Evolutionary conservation across 106 monocot species (phyloP).

Genomic region (Dendrobium huoshanense): DNA sequence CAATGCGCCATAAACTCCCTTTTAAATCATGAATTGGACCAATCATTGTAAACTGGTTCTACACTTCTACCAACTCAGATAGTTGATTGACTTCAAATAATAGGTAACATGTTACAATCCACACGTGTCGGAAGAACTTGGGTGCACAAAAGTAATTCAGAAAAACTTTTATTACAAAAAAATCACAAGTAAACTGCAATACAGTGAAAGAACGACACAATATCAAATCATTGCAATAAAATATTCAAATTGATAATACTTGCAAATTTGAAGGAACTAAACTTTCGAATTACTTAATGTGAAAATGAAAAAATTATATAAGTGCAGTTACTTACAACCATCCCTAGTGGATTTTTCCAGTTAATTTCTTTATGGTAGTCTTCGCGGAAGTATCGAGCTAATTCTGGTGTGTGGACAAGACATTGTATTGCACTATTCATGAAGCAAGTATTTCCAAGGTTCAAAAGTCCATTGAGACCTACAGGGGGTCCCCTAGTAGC

Average conservation of each 20-base stretch:
- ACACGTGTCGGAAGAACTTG: neutral
- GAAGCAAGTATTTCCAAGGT: constrained; percentile 99
- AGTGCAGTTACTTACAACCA: constrained; percentile 76
- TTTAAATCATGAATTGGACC: neutral
- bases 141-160: neutral
- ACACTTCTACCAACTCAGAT: neutral
- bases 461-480: constrained; percentile 84
- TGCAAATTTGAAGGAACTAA: neutral
- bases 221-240: neutral
- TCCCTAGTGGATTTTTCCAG: constrained; percentile 93
- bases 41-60: neutral
- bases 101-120: neutral
- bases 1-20: neutral
- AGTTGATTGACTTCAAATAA: neutral
- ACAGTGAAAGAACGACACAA: neutral
- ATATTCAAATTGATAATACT: neutral
- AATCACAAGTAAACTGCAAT: neutral
- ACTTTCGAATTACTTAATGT: neutral
- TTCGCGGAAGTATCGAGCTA: constrained; percentile 88
- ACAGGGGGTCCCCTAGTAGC: constrained; percentile 58
- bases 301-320: neutral
- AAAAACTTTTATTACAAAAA: neutral
- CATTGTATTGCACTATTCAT: constrained; percentile 99
- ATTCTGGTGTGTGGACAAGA: constrained; percentile 97
- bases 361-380: constrained; percentile 97